Evolutionary conservation across 495 filamentous ascomycete species (phyloP).

Genomic region (Penicillium desertorum): DNA sequence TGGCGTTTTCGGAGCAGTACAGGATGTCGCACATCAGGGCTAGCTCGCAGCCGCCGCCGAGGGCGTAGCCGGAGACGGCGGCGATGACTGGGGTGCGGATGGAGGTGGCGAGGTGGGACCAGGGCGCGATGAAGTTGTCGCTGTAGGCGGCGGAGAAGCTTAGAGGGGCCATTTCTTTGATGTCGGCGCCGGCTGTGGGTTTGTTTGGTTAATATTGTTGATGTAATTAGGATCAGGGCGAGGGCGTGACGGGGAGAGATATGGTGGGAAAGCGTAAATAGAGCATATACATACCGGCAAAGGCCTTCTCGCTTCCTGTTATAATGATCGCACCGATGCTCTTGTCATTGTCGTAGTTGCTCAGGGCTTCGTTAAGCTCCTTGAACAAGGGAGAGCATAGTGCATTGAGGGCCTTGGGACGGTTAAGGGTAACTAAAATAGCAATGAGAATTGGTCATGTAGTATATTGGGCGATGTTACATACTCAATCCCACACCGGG

Average conservation of each 20-base stretch:
- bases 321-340: slow-evolving; percentile 75
- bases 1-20: slow-evolving; percentile 79
- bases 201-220: slow-evolving; percentile 8
- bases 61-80: slow-evolving; percentile 89
- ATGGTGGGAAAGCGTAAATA: neutral
- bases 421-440: slow-evolving; percentile 81
- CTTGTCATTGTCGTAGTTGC: slow-evolving; percentile 66
- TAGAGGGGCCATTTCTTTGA: slow-evolving; percentile 95
- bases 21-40: slow-evolving; percentile 97
- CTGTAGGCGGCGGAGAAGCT: slow-evolving; percentile 84
- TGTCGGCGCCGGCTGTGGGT: slow-evolving; percentile 80
- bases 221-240: neutral
- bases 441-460: slow-evolving; percentile 8
- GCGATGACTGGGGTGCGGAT: slow-evolving; percentile 92
- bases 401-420: slow-evolving; percentile 92
- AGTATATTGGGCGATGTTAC: slow-evolving; percentile 16
- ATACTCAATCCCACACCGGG: slow-evolving; percentile 87
- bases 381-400: slow-evolving; percentile 81
- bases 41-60: slow-evolving; percentile 94
- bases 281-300: slow-evolving; percentile 57
- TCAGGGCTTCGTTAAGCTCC: slow-evolving; percentile 84
- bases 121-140: slow-evolving; percentile 86
- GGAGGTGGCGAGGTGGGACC: slow-evolving; percentile 76
- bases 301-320: slow-evolving; percentile 83
- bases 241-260: neutral